Evolutionary conservation across 192 early-diverging fungal genomes (phyloP).

Genomic region (Ramicandelaber brevisporus): DNA sequence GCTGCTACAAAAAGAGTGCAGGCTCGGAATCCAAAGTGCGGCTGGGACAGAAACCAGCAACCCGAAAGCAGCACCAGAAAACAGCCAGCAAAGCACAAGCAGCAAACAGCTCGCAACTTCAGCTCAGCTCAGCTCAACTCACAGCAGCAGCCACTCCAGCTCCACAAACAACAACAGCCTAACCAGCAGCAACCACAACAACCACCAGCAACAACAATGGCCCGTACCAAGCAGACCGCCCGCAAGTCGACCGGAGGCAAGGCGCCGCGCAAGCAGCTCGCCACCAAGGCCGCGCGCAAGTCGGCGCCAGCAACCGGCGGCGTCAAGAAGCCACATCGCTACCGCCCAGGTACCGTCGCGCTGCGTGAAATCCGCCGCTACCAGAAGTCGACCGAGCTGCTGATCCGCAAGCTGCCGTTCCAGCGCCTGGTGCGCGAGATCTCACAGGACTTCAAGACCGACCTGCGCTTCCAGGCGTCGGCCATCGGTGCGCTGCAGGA

Average conservation of each 20-base stretch:
- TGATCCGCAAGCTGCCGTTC: constrained; percentile 84
- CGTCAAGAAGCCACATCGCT: constrained; percentile 83
- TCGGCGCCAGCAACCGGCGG: constrained; percentile 84
- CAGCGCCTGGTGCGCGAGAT: constrained; percentile 96
- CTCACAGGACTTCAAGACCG: constrained; percentile 98
- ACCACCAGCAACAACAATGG: constrained; percentile 23
- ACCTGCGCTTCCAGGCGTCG: constrained; percentile 95
- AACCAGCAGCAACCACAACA: too few relatives aligned
- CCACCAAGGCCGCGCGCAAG: constrained; percentile 92
- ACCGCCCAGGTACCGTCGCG: constrained; percentile 69
- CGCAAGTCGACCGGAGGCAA: constrained; percentile 99
- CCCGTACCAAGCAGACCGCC: constrained; percentile 79
- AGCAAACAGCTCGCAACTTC: too few relatives aligned
- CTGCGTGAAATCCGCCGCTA: constrained; percentile 82
- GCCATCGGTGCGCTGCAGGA: constrained; percentile 98
- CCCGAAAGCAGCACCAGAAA: too few relatives aligned
- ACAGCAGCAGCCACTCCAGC: too few relatives aligned
- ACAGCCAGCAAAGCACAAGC: too few relatives aligned
- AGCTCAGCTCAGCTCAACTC: too few relatives aligned
- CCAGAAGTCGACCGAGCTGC: constrained; percentile 89
- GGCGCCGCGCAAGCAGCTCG: constrained; percentile 91
- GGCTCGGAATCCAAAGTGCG: too few relatives aligned
- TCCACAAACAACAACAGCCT: too few relatives aligned
- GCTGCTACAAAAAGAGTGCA: too few relatives aligned
- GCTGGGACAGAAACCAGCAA: too few relatives aligned